These are phyloP conservation scores for Wickerhamomyces canadensis DNA, from an alignment of 805 yeast species.

Conservation along the genomic window DNA sequence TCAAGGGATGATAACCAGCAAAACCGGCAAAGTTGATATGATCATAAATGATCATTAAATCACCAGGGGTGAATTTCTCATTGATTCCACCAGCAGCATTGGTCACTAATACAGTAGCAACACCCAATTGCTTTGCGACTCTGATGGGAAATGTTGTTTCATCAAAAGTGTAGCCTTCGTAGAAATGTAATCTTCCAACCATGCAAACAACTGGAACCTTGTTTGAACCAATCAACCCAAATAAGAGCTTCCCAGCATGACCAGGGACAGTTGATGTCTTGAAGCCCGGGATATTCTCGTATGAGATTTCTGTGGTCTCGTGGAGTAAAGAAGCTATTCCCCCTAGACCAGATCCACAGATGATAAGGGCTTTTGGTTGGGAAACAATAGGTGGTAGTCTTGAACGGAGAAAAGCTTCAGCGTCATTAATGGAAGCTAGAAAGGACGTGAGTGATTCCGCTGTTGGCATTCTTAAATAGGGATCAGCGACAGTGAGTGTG, in stretches of 20 bases:
- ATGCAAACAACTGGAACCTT: slow-evolving; percentile 81
- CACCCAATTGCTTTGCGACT: slow-evolving; percentile 60
- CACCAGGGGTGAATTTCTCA: slow-evolving; percentile 66
- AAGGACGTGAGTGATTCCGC: not conserved
- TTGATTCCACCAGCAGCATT: slow-evolving; percentile 95
- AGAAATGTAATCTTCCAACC: slow-evolving; percentile 90
- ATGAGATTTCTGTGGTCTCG: slow-evolving; percentile 47
- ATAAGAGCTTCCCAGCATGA: slow-evolving; percentile 76
- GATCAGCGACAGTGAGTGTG: not conserved
- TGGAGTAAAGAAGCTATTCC: slow-evolving; percentile 55
- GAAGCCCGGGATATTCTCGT: slow-evolving; percentile 74
- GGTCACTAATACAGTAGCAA: slow-evolving; percentile 67
- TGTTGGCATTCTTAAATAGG: not conserved
- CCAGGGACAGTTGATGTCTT: slow-evolving; percentile 81
- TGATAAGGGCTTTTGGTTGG: slow-evolving; percentile 66
- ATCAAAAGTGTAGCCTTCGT: slow-evolving; percentile 84
- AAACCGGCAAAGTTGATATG: slow-evolving; percentile 90
- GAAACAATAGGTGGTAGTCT: slow-evolving; percentile 4
- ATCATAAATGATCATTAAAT: slow-evolving; percentile 84
- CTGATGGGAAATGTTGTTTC: slow-evolving; percentile 85
- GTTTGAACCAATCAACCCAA: slow-evolving; percentile 68
- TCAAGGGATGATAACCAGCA: slow-evolving; percentile 79
- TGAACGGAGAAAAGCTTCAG: slow-evolving; percentile 13
- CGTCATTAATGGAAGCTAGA: slow-evolving; percentile 1
- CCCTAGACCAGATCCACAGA: slow-evolving; percentile 94